Conservation (phyloP, 805 yeast species). For the Saccharomycopsis babjevae region DNA sequence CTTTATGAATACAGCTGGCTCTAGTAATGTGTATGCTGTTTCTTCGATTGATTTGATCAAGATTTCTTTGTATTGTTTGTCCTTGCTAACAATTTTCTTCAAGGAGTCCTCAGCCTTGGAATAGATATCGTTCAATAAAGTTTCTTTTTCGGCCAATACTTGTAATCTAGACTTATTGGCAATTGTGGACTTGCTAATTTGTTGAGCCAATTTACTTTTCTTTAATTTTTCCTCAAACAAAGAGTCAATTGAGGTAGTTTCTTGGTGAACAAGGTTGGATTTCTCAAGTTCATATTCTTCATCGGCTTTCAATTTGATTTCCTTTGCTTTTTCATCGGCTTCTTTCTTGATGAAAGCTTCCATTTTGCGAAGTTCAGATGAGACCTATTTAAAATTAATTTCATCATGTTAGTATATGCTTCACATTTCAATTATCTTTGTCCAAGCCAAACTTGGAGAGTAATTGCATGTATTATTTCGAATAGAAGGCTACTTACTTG, state of each 20-base stretch:
- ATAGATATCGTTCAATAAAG: constrained; percentile 64
- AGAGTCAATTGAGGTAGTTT: constrained; percentile 78
- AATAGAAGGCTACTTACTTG: constrained; percentile 33
- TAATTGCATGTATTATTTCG: background rate
- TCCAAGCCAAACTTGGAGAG: background rate
- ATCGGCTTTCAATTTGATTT: constrained; percentile 89
- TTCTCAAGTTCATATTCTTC: constrained; percentile 98
- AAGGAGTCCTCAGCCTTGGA: constrained; percentile 57
- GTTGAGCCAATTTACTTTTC: constrained; percentile 88
- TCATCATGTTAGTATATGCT: constrained; percentile 3
- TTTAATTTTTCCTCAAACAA: constrained; percentile 73
- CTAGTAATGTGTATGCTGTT: constrained; percentile 61
- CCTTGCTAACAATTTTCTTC: constrained; percentile 39
- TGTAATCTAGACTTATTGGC: constrained; percentile 92
- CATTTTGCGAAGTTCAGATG: constrained; percentile 93
- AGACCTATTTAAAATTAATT: constrained; percentile 44
- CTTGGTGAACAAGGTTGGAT: constrained; percentile 88
- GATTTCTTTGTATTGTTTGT: constrained; percentile 54
- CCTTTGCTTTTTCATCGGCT: constrained; percentile 98
- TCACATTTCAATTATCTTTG: too few species aligned
- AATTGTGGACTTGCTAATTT: constrained; percentile 89
- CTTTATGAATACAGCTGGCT: constrained; percentile 50
- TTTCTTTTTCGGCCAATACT: constrained; percentile 78
- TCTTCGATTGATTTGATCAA: constrained; percentile 76
- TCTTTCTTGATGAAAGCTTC: constrained; percentile 97